Evolutionary conservation across 345 rosid genomes (phyloP), one percentile per base, ranked within the genome.

Genomic region (Sisymbrium irio): DNA sequence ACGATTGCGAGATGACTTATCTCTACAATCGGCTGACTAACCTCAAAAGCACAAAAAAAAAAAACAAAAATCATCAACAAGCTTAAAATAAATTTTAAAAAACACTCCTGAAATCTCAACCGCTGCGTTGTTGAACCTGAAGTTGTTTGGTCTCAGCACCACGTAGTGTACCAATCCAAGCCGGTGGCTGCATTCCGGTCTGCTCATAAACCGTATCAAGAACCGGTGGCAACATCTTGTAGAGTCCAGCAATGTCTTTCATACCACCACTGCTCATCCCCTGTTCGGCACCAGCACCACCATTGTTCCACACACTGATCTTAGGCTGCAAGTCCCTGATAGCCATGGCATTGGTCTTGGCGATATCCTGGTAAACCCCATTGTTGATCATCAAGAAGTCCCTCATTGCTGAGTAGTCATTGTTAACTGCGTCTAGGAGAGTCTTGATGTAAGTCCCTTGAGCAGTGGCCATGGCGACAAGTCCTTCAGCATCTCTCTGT

Each of bases 101-200:
- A 51, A 37, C 35, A 65, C 13, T 15, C 42, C 46, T 36, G 33
- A 57, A 10, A 64, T 46, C 72, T 74, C 62, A 66, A 28, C 61
- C 72, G 55, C 47, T 28, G 18, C 7, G 53, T 19, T 72, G 62
- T 30, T 62, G 76, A 51, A 22, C 8, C 17, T 65, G 66, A 47
- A 57, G 72, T 53, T 68, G 69, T 62, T 62, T 69, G 3, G 72
- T 45, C 65, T 80, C 61, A 44, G 62, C 10, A 47, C 56, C 65
- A 47, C 79, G 62, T 2, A 87, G 35, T 5, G 78, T 70, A 33
- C 87, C 92, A 56, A 92, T 62, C 89, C 89, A 89, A 1, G 88
- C 45, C 0, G 97, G 89, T 6, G 96, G 97, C 3, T 73, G 77
- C 94, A 88, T 89, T 4, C 94, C 96, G 5, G 96, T 92, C 35